These are phyloP conservation scores for Lathyrus sativus DNA, from an alignment of 306 rosid species.

Conservation along the genomic window DNA sequence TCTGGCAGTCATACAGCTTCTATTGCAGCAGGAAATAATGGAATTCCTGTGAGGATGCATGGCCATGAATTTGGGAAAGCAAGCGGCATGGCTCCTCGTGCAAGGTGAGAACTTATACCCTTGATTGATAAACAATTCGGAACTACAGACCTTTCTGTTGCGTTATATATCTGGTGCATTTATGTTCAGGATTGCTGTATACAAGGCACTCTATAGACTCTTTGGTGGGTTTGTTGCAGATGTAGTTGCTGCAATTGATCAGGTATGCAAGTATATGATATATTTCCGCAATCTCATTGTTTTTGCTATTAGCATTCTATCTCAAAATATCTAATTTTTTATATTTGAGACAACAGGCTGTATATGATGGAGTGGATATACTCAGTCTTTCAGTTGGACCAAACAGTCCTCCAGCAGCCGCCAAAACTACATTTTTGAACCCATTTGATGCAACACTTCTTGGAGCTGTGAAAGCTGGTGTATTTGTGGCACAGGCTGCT, in stretches of 20 bases:
- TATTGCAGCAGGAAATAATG: constrained; percentile 99
- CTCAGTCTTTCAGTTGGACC: constrained; percentile 99
- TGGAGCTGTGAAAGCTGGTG: constrained; percentile 99
- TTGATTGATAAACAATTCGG: constrained; percentile 27
- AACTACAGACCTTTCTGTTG: constrained; percentile 34
- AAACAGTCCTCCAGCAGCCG: constrained; percentile 88
- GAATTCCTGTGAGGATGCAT: constrained; percentile 90
- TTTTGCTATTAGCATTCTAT: neutral
- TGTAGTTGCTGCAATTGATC: constrained; percentile 99
- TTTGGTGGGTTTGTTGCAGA: constrained; percentile 98
- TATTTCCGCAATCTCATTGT: constrained; percentile 17
- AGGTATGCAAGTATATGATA: constrained; percentile 53
- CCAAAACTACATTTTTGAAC: constrained; percentile 81
- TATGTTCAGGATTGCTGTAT: constrained; percentile 89
- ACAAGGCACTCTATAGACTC: constrained; percentile 93
- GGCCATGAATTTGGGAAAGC: constrained; percentile 98
- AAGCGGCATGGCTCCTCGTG: constrained; percentile 99
- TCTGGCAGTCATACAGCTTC: constrained; percentile 90
- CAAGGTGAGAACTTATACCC: constrained; percentile 69
- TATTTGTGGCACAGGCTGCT: constrained; percentile 99
- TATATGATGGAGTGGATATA: constrained; percentile 94
- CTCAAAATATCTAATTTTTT: constrained; percentile 23
- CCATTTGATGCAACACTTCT: constrained; percentile 99
- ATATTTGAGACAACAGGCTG: constrained; percentile 72
- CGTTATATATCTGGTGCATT: constrained; percentile 28